A percentile compares a stretch with the other conserved stretches of the same genome.
Conservation (phyloP, 1,139 yeast species). For the Geotrichum aggregatum region DNA sequence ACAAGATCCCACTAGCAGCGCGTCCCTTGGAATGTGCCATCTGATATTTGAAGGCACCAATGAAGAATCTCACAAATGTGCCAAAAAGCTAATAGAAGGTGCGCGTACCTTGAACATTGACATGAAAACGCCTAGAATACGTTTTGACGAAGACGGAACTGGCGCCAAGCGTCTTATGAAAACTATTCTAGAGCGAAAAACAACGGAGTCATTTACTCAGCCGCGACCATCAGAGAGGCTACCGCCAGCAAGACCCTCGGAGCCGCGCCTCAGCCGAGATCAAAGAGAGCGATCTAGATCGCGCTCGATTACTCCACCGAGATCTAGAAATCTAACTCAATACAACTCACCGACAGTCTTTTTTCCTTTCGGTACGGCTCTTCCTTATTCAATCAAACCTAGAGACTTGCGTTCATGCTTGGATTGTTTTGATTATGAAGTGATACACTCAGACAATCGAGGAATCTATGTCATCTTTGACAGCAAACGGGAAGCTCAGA, state of each 20-base stretch:
- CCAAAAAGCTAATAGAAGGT: slow-evolving; percentile 42
- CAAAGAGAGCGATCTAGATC: slow-evolving; percentile 8
- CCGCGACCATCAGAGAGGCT: slow-evolving; percentile 3
- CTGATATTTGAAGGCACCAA: slow-evolving; percentile 55
- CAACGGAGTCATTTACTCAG: slow-evolving; percentile 22
- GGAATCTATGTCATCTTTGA: slow-evolving; percentile 75
- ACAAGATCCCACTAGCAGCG: slow-evolving; percentile 72
- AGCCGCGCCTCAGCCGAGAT: background rate
- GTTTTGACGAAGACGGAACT: slow-evolving; percentile 37
- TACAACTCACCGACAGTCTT: slow-evolving; percentile 13
- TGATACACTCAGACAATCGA: slow-evolving; percentile 44
- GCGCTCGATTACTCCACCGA: slow-evolving; percentile 13
- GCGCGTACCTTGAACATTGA: slow-evolving; percentile 38
- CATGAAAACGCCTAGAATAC: slow-evolving; percentile 33
- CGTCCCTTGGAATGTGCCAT: slow-evolving; percentile 71
- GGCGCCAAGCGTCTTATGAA: slow-evolving; percentile 30
- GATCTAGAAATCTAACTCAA: background rate
- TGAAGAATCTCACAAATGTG: slow-evolving; percentile 48
- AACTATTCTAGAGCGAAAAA: slow-evolving; percentile 24
- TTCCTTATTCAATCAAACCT: slow-evolving; percentile 14
- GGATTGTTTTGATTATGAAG: slow-evolving; percentile 1
- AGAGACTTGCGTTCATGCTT: slow-evolving; percentile 12
- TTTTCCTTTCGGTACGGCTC: slow-evolving; percentile 1
- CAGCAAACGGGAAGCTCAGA: slow-evolving; percentile 57
- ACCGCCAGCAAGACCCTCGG: background rate